These are phyloP conservation scores for Baorangia bicolor DNA, from an alignment of 768 basidiomycete species.

Conservation along the genomic window DNA sequence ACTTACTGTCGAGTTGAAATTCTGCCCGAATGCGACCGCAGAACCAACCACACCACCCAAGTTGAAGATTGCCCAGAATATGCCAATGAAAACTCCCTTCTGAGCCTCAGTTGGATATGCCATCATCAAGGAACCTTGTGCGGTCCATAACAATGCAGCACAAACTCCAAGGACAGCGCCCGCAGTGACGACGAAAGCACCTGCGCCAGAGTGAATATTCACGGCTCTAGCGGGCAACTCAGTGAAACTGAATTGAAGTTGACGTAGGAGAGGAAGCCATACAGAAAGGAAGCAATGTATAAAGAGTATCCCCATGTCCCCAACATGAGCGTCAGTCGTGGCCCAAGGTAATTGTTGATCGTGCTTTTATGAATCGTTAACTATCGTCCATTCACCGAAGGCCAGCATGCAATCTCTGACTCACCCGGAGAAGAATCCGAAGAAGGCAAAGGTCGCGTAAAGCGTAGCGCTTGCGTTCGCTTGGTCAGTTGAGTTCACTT, in stretches of 20 bases:
- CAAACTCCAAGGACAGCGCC: constrained; percentile 51
- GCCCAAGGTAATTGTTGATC: constrained; percentile 69
- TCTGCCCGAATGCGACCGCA: constrained; percentile 70
- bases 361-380: constrained; percentile 42
- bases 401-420: constrained; percentile 6
- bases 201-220: constrained; percentile 36
- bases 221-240: constrained; percentile 41
- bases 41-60: constrained; percentile 78
- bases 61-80: constrained; percentile 76
- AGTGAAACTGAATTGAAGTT: not conserved
- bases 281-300: constrained; percentile 49
- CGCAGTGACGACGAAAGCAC: constrained; percentile 46
- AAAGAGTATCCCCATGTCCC: constrained; percentile 53
- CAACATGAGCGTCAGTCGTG: constrained; percentile 46
- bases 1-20: constrained; percentile 60
- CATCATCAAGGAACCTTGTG: constrained; percentile 55
- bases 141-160: constrained; percentile 54
- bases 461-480: constrained; percentile 69
- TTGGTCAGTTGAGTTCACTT: constrained; percentile 58
- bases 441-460: constrained; percentile 61
- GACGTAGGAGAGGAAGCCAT: constrained; percentile 12
- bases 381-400: not conserved
- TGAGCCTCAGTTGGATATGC: constrained; percentile 55
- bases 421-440: constrained; percentile 71
- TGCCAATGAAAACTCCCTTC: constrained; percentile 49